Conservation (phyloP, 208 protist species). For the Perkinsela sp. region DNA sequence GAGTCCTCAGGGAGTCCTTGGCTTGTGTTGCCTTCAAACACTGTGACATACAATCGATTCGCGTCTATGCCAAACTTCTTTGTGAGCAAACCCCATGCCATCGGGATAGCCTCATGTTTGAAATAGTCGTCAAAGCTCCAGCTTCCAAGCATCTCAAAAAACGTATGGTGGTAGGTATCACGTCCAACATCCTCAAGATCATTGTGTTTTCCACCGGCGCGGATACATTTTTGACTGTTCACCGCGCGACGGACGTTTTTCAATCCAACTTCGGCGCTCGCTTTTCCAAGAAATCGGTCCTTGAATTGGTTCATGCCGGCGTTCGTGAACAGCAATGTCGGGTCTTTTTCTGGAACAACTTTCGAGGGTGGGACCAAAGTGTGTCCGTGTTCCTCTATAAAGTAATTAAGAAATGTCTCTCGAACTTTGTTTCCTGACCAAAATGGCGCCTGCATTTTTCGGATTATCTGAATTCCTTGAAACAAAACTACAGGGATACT, state of each 20-base stretch:
- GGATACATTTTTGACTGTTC: constrained; percentile 96
- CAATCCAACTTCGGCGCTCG: constrained; percentile 66
- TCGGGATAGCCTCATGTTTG: constrained; percentile 86
- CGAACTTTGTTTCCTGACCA: constrained; percentile 60
- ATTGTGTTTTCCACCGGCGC: constrained; percentile 97
- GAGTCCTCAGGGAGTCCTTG: constrained; percentile 58
- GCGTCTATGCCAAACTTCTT: constrained; percentile 69
- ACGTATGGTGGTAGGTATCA: constrained; percentile 97
- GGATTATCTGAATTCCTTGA: too few species aligned
- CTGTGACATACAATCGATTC: constrained; percentile 89
- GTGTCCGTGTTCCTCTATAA: constrained; percentile 52
- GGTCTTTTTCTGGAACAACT: constrained; percentile 83
- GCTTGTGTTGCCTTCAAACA: constrained; percentile 78
- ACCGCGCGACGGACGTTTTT: constrained; percentile 68
- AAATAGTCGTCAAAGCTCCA: constrained; percentile 98
- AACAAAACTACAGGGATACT: too few species aligned
- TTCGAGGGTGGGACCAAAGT: constrained; percentile 60
- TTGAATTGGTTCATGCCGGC: constrained; percentile 94
- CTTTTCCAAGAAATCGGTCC: constrained; percentile 81
- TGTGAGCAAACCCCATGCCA: constrained; percentile 87
- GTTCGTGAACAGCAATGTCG: constrained; percentile 93
- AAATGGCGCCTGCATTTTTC: too few species aligned
- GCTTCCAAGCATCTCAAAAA: constrained; percentile 98
- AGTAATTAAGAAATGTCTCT: constrained; percentile 77
- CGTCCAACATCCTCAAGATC: constrained; percentile 95